Conservation (phyloP, 495 filamentous ascomycete species). For the Penicillium canariense region DNA sequence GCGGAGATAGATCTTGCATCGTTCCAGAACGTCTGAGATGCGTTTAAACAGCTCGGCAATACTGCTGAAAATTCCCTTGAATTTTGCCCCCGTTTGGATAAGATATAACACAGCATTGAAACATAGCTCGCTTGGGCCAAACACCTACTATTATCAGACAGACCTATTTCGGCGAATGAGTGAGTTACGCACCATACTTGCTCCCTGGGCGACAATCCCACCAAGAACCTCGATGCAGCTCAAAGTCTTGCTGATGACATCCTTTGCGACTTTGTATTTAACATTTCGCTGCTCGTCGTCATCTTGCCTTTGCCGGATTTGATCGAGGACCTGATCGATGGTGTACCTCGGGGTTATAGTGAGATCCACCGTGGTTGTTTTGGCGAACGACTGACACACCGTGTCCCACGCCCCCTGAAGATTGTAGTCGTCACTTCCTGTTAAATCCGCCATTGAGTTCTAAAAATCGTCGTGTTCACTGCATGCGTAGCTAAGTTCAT, state of each 20-base stretch:
- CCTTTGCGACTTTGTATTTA: conserved; percentile 19
- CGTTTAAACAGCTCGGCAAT: conserved; percentile 21
- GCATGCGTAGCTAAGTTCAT: no score
- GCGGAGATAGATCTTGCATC: conserved; percentile 28
- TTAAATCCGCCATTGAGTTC: no score
- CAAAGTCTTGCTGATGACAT: conserved; percentile 20
- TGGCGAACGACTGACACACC: conserved; percentile 17
- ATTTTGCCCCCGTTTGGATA: conserved; percentile 23
- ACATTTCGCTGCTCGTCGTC: conserved; percentile 17
- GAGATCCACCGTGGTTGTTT: conserved; percentile 21
- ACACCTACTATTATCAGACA: conserved; percentile 14
- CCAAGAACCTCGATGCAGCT: conserved; percentile 18
- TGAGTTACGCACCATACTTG: conserved; percentile 20
- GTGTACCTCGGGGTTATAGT: conserved; percentile 12
- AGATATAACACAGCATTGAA: conserved; percentile 30
- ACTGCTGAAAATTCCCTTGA: conserved; percentile 31
- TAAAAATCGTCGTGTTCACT: no score
- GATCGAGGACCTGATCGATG: conserved; percentile 21
- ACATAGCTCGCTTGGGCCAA: conserved; percentile 22
- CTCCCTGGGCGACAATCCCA: conserved; percentile 22
- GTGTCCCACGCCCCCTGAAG: conserved; percentile 23
- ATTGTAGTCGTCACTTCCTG: conserved; percentile 16
- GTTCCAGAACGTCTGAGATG: conserved; percentile 27
- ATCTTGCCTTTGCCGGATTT: conserved; percentile 20
- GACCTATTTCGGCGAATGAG: background rate